These are phyloP conservation scores for Gastrodia elata DNA, from an alignment of 106 monocot species.

Conservation along the genomic window DNA sequence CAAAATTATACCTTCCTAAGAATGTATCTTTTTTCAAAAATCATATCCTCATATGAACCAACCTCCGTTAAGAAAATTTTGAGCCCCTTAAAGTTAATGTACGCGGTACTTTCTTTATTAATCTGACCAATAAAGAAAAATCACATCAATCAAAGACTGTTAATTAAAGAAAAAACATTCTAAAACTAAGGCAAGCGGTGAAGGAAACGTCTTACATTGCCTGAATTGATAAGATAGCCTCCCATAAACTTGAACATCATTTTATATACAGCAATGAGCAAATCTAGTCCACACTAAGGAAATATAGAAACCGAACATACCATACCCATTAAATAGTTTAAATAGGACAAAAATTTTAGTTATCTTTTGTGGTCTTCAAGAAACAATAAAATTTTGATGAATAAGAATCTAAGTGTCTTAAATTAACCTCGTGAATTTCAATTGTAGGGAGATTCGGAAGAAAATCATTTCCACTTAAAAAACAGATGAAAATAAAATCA, in stretches of 20 bases:
- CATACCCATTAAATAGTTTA: neutral
- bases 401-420: neutral
- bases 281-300: constrained; percentile 21
- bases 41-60: constrained; percentile 29
- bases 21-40: constrained; percentile 27
- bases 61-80: constrained; percentile 30
- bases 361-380: neutral
- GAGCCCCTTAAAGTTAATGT: constrained; percentile 24
- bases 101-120: constrained; percentile 24
- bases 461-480: constrained; percentile 62
- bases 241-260: constrained; percentile 30
- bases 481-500: constrained; percentile 54
- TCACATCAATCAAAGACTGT: neutral
- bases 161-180: neutral
- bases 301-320: neutral
- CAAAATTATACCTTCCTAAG: constrained; percentile 18
- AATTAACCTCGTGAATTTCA: constrained; percentile 35
- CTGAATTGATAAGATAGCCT: constrained; percentile 34
- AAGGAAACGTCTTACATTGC: constrained; percentile 16
- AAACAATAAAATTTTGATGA: neutral
- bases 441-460: constrained; percentile 45
- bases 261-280: constrained; percentile 47
- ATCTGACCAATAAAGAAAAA: constrained; percentile 16
- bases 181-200: neutral
- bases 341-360: neutral